Base-by-base conservation (phyloP, 352 stramenopile species). In the Phytopythium helicoides region DNA sequence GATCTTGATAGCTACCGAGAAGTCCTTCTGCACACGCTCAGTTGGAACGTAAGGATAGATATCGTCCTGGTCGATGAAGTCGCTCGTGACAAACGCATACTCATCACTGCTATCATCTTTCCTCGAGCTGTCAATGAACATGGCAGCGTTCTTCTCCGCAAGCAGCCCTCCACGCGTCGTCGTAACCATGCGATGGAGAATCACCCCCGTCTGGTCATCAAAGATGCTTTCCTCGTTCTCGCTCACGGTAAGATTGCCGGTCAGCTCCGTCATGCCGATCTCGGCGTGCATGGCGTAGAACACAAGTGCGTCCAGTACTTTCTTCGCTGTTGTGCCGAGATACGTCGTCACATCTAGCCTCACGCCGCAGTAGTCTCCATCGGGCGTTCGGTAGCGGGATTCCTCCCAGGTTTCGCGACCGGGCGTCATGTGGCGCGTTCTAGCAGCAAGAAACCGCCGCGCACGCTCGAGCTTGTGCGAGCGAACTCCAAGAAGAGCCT, bases 281-380 rank as follows among this genome's bases (percentile, higher is more conserved):
- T 81, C 64, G 55, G 80, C 49, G 45, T 82, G 78, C 21, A 71
- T 48, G 10, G 70, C 60, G 45, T 69, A 81, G 34, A 74, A 69
- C 12, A 70, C 45, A n/a, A 80, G 47, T 14, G 58, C 71, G 28
- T 83, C 66, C 37, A 80, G 75, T 6, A 81, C 64, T 7, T 58
- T 48, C 28, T 64, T 60, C 3, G 71, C 70, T 2, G 45, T 25
- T 12, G 62, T 47, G 22, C 58, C 47, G 9, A 25, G 18, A 21
- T 74, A 64, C 25, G 62, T 63, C 5, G 64, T 56, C 33, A 75
- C 58, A 25, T 81, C 70, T n/a, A 79, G 71, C 3, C 64, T 55
- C 49, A 71, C 52, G 15, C 57, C 67, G 55, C 70, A 78, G 31
- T 59, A 66, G 25, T 73, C 62, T 9, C 73, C 73, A 51, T 11